Evolutionary conservation across 2,329 filamentous ascomycete genomes (phyloP), one percentile per base, ranked within the genome.

Genomic region (Exophiala oligosperma): DNA sequence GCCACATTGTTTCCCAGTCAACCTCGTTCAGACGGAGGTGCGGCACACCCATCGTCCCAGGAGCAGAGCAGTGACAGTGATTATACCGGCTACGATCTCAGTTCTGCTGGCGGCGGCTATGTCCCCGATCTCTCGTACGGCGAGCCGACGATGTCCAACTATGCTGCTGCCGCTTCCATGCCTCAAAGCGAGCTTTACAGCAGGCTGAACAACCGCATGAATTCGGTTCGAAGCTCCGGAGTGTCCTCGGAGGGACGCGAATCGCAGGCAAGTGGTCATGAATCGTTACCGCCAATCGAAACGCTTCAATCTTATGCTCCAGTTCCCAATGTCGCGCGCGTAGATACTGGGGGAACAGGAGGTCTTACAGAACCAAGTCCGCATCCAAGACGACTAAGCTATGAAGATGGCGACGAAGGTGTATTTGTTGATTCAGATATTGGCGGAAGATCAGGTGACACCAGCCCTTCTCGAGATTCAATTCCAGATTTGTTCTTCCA

Each of bases 401-500:
- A 94, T 67, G 93, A 97, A 66, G 91, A 96, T 70, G 93, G 91
- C 1, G 94, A 97, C 66, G 94, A 97, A 72, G 79, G 47, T 73
- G 83, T 70, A 79, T 82, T 82, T 76, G 56, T 80, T 75, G 63
- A 88, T 77, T 66, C 83, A 75, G 67, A 75, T 65, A 64, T 68
- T 49, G 69, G 72, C 55, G 68, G 78, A 57, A 73, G 72, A 49
- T 81, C 79, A 38, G 75, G 73, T 14, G 86, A 84, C 65, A 86
- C 90, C 38, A 90, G 87, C 28, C 86, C 87, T 1, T 75, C 77
- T 37, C 84, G 84, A 63, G 86, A 89, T 44, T 91, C 92, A 56
- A 90, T 91, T 61, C 90, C 89, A 17, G 94, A 96, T 67, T 86
- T 97, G 70, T 96, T 96, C 71, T 99, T 95, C 72, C 92, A 97